Conservation (phyloP, 768 basidiomycete species). For the Grammothele lineata region DNA sequence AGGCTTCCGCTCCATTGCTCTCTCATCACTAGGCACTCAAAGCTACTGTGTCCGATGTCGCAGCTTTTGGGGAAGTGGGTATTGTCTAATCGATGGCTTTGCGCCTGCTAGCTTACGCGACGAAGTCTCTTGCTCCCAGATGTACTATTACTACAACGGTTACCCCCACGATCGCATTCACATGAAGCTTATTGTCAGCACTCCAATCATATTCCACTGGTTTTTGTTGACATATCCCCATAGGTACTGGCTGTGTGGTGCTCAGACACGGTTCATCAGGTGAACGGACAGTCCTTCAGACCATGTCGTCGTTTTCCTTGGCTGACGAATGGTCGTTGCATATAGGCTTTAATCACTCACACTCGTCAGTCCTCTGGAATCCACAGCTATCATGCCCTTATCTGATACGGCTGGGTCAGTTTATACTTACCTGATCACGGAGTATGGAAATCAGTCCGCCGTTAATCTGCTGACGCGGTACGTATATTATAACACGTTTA, state of each 20-base stretch:
- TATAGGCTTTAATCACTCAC: conserved; percentile 21
- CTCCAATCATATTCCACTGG: too few relatives aligned
- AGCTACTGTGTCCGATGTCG: too few relatives aligned
- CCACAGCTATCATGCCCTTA: too few relatives aligned
- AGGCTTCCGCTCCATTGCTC: too few relatives aligned
- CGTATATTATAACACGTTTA: neutral
- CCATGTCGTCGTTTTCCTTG: too few relatives aligned
- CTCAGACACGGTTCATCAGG: conserved; percentile 21
- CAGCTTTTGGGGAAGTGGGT: neutral
- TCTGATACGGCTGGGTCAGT: conserved; percentile 28
- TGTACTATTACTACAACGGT: conserved; percentile 50
- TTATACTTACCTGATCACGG: conserved; percentile 49
- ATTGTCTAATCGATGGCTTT: too few relatives aligned
- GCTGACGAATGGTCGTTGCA: too few relatives aligned
- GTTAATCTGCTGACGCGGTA: neutral
- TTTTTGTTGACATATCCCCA: too few relatives aligned
- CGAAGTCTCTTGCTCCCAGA: conserved; percentile 52
- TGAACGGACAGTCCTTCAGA: too few relatives aligned
- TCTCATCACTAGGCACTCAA: too few relatives aligned
- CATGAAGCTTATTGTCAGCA: conserved; percentile 39
- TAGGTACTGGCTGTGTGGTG: conserved; percentile 17
- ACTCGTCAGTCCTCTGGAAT: conserved; percentile 8
- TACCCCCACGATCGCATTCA: conserved; percentile 47
- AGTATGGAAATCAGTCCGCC: conserved; percentile 47
- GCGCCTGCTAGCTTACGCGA: too few relatives aligned